Percentiles rank a stretch among this genome's conserved stretches.
Conservation (phyloP, 2,329 filamentous ascomycete genomes). For the Botrytis byssoidea region DNA sequence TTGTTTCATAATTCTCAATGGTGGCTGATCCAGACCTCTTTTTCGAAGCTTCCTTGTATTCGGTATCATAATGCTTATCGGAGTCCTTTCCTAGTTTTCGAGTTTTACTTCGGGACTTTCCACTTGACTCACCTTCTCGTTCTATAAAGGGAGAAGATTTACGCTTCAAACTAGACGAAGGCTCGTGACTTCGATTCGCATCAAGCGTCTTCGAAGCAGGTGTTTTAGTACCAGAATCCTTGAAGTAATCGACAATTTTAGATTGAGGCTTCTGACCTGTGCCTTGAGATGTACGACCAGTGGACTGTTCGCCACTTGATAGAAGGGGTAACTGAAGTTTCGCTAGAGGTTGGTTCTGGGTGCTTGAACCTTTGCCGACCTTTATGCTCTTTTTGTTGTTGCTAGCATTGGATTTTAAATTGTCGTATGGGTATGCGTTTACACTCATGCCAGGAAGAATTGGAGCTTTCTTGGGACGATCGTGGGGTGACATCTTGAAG, state of each 20-base stretch:
- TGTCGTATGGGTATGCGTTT: conserved; percentile 6
- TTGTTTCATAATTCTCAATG: neutral
- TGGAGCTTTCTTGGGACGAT: conserved; percentile 11
- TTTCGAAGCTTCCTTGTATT: conserved; percentile 4
- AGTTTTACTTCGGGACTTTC: conserved; percentile 7
- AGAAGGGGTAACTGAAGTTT: neutral
- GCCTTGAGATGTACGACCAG: neutral
- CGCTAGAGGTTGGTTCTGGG: neutral
- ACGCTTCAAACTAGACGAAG: neutral
- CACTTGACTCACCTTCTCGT: neutral
- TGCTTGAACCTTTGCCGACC: neutral
- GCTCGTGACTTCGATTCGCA: neutral
- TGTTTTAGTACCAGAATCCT: neutral
- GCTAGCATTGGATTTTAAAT: neutral
- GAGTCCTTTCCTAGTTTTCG: neutral
- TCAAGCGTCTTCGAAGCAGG: neutral
- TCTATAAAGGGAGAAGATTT: neutral
- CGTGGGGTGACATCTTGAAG: conserved; percentile 12
- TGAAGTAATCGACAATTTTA: conserved; percentile 5
- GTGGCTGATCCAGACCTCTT: neutral
- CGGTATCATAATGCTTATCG: neutral
- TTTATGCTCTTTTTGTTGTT: neutral
- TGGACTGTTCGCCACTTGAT: conserved; percentile 1
- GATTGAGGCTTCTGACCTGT: neutral
- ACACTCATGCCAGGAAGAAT: conserved; percentile 19